These are phyloP conservation scores for Plasmodium vinckei DNA, from an alignment of 169 alveolate genomes.

Conservation along the genomic window DNA sequence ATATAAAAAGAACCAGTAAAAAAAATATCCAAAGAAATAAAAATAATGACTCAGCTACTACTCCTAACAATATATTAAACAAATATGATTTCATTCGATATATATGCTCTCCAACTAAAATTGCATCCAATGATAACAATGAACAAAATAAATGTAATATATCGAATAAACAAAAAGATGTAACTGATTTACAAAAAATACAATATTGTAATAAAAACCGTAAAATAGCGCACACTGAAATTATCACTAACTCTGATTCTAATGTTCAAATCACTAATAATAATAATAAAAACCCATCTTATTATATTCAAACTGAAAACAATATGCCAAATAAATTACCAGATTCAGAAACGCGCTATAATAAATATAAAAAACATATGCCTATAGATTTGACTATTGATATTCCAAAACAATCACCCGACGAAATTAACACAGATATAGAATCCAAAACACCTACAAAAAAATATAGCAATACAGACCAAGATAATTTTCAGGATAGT, in stretches of 20 bases:
- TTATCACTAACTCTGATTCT: not conserved
- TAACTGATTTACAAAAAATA: not conserved
- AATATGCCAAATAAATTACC: not conserved
- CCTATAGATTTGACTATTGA: not conserved
- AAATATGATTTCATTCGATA: slow-evolving; percentile 71
- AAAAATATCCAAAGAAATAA: slow-evolving; percentile 7
- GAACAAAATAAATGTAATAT: slow-evolving; percentile 6
- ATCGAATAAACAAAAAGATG: not conserved
- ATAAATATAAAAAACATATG: too few relatives aligned
- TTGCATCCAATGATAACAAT: slow-evolving; percentile 14
- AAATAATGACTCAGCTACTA: slow-evolving; percentile 2
- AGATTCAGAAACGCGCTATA: not conserved
- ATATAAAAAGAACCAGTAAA: not conserved
- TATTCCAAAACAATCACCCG: not conserved
- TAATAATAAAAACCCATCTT: not conserved
- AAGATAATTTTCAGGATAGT: not conserved
- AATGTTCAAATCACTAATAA: not conserved
- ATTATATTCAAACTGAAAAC: not conserved
- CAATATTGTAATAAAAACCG: not conserved
- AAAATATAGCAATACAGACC: not conserved
- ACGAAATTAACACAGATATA: not conserved
- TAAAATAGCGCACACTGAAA: not conserved
- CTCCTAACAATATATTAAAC: slow-evolving; percentile 18
- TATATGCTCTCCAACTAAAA: slow-evolving; percentile 70
- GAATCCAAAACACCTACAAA: not conserved